phyloP scores from a whole-genome alignment of 495 filamentous ascomycete genomes.

The Aspergillus coremiiformis region DNA sequence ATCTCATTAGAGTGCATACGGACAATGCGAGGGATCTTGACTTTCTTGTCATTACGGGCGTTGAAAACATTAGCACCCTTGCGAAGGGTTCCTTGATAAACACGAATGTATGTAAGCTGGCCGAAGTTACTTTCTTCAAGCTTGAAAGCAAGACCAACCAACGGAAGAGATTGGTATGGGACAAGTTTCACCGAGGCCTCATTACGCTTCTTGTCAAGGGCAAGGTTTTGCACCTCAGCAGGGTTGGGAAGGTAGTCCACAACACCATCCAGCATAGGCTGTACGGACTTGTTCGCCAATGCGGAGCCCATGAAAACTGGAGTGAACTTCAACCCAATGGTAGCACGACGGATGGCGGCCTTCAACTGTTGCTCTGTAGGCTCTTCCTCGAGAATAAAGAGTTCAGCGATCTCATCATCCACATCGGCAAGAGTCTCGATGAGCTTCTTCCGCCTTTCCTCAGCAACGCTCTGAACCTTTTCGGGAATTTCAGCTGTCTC shows the following conservation, averaged over 20 bases:
- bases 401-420: slow-evolving; percentile 95
- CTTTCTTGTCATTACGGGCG: slow-evolving; percentile 86
- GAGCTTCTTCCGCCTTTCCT: slow-evolving; percentile 73
- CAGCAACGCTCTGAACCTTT: slow-evolving; percentile 60
- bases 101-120: slow-evolving; percentile 96
- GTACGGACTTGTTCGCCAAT: slow-evolving; percentile 87
- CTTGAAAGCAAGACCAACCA: slow-evolving; percentile 97
- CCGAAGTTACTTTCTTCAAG: slow-evolving; percentile 98
- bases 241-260: slow-evolving; percentile 96
- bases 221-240: slow-evolving; percentile 78
- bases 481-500: slow-evolving; percentile 75
- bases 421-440: slow-evolving; percentile 97
- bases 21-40: slow-evolving; percentile 95
- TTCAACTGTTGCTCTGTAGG: slow-evolving; percentile 77
- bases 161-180: slow-evolving; percentile 85
- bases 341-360: slow-evolving; percentile 82
- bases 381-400: slow-evolving; percentile 80
- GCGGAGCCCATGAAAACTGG: slow-evolving; percentile 97
- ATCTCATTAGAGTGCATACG: slow-evolving; percentile 99
- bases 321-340: slow-evolving; percentile 82
- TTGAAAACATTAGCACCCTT: slow-evolving; percentile 92
- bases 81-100: slow-evolving; percentile 88
- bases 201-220: slow-evolving; percentile 70
- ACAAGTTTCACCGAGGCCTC: slow-evolving; percentile 80
- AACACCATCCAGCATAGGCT: slow-evolving; percentile 95